A percentile compares a stretch with the other conserved stretches of the same genome.
Evolutionary conservation across 78 protist species (phyloP).

Genomic region (Goniomonas avonlea): DNA sequence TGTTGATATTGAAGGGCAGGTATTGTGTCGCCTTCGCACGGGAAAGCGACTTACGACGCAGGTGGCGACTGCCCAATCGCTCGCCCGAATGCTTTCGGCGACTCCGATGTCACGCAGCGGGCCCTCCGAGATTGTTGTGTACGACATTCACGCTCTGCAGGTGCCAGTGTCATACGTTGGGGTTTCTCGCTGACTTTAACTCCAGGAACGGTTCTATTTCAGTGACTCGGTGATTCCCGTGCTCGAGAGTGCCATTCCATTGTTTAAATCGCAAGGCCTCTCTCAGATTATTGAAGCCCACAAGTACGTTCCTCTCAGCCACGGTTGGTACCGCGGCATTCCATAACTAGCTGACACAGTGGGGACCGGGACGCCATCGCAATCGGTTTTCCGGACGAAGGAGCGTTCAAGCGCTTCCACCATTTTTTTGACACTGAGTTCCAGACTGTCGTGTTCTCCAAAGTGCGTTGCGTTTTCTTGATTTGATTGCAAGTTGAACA

Average conservation of each 20-base stretch:
- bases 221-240: constrained; percentile 16
- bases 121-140: constrained; percentile 18
- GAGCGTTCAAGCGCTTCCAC: constrained; percentile 42
- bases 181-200: not conserved
- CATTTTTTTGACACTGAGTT: not conserved
- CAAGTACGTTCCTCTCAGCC: not conserved
- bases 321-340: not conserved
- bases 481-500: no score
- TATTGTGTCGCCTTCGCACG: no score
- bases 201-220: constrained; percentile 28
- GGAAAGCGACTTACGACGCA: constrained; percentile 22
- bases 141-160: constrained; percentile 50
- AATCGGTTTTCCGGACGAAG: constrained; percentile 47
- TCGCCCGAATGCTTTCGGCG: constrained; percentile 33
- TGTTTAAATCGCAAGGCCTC: not conserved
- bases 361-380: not conserved
- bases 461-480: not conserved
- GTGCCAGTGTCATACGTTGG: no score
- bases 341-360: not conserved
- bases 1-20: no score
- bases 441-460: not conserved
- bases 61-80: constrained; percentile 41
- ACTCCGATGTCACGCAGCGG: constrained; percentile 25
- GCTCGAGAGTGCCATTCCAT: constrained; percentile 36
- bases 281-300: no score